Percentiles rank a stretch among this genome's conserved stretches.
phyloP scores from a whole-genome alignment of 768 basidiomycete species.

The Rhizopogon salebrosus region DNA sequence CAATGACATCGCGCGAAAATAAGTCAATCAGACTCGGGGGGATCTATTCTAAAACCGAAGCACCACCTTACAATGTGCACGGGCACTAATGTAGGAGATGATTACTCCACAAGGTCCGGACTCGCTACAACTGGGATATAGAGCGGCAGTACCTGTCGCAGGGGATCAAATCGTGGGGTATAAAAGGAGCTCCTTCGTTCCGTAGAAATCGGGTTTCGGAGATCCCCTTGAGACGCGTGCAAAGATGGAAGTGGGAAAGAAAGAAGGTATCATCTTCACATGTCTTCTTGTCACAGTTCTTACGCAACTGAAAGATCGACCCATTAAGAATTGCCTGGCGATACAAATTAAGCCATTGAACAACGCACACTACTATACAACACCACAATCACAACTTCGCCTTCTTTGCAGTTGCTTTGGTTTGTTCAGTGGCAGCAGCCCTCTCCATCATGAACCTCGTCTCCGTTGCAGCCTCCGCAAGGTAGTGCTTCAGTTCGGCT shows the following conservation, averaged over 20 bases:
- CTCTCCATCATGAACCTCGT: slow-evolving; percentile 71
- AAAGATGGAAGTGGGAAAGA: not conserved
- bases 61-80: no score
- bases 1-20: not conserved
- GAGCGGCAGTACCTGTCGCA: not conserved
- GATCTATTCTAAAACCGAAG: not conserved
- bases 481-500: slow-evolving; percentile 57
- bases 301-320: not conserved
- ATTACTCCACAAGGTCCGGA: not conserved
- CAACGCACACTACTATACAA: not conserved
- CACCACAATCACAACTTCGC: slow-evolving; percentile 23
- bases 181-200: slow-evolving; percentile 1
- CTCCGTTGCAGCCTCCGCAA: slow-evolving; percentile 80
- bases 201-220: slow-evolving; percentile 3
- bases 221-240: slow-evolving; percentile 1
- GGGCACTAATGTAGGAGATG: not conserved
- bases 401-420: slow-evolving; percentile 20
- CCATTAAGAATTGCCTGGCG: not conserved
- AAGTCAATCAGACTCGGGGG: not conserved
- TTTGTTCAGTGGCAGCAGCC: slow-evolving; percentile 42
- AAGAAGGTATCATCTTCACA: not conserved
- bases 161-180: not conserved
- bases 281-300: not conserved
- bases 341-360: slow-evolving; percentile 1
- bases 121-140: not conserved